Conservation (phyloP, 148 eudicot species). For the Rheum nobile region DNA sequence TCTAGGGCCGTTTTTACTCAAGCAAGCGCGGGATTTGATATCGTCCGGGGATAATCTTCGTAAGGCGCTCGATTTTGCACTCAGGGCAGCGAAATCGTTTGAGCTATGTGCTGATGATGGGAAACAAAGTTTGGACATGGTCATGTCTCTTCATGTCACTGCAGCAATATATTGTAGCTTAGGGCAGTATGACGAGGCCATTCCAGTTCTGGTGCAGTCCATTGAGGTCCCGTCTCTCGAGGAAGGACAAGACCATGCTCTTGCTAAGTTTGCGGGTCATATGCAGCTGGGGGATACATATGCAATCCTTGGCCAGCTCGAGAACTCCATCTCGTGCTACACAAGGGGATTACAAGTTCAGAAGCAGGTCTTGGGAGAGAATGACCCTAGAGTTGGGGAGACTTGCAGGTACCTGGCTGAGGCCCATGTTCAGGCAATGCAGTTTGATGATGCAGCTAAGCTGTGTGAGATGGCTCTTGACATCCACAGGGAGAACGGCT, state of each 20-base stretch:
- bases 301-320: slow-evolving; percentile 80
- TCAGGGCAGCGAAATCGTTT: slow-evolving; percentile 80
- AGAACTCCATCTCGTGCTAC: slow-evolving; percentile 62
- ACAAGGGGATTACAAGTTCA: slow-evolving; percentile 69
- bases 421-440: slow-evolving; percentile 92
- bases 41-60: slow-evolving; percentile 81
- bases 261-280: slow-evolving; percentile 93
- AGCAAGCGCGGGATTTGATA: slow-evolving; percentile 88
- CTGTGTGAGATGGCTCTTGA: slow-evolving; percentile 84
- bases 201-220: slow-evolving; percentile 67
- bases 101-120: slow-evolving; percentile 66
- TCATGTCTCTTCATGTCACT: slow-evolving; percentile 86
- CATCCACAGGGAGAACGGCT: slow-evolving; percentile 66
- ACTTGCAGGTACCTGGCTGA: slow-evolving; percentile 90
- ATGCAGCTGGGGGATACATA: slow-evolving; percentile 98
- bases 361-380: slow-evolving; percentile 61
- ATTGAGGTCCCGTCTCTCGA: slow-evolving; percentile 57
- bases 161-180: slow-evolving; percentile 80
- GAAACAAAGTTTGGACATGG: slow-evolving; percentile 71
- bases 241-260: slow-evolving; percentile 72
- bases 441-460: slow-evolving; percentile 77
- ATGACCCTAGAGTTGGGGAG: slow-evolving; percentile 83
- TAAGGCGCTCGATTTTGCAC: slow-evolving; percentile 72
- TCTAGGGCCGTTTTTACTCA: slow-evolving; percentile 88
- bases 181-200: slow-evolving; percentile 67